Percentiles rank a stretch among this genome's conserved stretches.
Evolutionary conservation across 208 protist species (phyloP).

Genomic region (Crithidia bombi): DNA sequence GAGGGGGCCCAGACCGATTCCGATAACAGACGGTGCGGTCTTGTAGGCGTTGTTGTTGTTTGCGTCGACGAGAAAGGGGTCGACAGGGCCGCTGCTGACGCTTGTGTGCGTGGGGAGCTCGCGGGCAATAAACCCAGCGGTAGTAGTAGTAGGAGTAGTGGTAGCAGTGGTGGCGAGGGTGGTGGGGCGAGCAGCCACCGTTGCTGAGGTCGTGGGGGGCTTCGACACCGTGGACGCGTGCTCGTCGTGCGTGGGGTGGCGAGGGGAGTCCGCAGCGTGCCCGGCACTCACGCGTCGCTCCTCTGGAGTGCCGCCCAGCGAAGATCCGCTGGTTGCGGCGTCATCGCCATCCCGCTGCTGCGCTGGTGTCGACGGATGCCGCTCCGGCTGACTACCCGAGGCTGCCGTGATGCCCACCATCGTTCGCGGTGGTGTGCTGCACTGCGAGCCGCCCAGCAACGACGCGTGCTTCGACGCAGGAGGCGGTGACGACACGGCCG

Average conservation of each 20-base stretch:
- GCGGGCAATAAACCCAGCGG: conserved; percentile 22
- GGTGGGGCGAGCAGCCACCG: no score
- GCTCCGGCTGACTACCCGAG: not conserved
- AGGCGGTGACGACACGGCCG: not conserved
- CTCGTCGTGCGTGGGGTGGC: not conserved
- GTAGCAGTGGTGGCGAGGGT: no score
- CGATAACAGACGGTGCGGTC: not conserved
- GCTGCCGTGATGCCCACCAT: not conserved
- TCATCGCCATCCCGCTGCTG: conserved; percentile 2
- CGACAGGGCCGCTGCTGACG: conserved; percentile 8
- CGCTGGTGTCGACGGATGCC: not conserved
- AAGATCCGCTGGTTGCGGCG: conserved; percentile 5
- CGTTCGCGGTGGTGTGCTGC: conserved; percentile 26
- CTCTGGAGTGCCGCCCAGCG: conserved; percentile 3
- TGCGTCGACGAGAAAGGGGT: conserved; percentile 32
- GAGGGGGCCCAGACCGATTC: not conserved
- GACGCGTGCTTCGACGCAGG: not conserved
- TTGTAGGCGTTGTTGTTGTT: not conserved
- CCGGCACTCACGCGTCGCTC: conserved; percentile 21
- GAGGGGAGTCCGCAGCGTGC: not conserved
- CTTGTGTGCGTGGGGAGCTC: conserved; percentile 16
- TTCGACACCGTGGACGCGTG: not conserved
- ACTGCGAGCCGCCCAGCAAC: conserved; percentile 27
- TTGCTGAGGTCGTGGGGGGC: not conserved
- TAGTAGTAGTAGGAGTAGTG: no score